phyloP scores from a whole-genome alignment of 306 rosid species.

The Dicorynia guianensis region DNA sequence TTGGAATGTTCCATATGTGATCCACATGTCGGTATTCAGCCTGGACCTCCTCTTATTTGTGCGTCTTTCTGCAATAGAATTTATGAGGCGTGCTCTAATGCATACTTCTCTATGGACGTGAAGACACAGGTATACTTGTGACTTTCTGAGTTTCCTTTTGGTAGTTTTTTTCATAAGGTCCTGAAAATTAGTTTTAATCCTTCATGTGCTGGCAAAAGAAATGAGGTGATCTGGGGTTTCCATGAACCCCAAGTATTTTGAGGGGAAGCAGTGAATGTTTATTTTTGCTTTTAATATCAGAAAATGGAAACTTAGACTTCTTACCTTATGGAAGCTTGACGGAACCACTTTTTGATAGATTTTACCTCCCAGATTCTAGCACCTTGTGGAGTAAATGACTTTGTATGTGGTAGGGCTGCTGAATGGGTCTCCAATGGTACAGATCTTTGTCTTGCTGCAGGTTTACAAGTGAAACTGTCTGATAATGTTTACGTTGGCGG shows the following conservation, averaged over 20 bases:
- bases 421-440: conserved; percentile 95
- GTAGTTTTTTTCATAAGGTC: conserved; percentile 1
- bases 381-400: conserved; percentile 97
- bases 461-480: conserved; percentile 65
- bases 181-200: conserved; percentile 11
- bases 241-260: conserved; percentile 5
- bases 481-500: conserved; percentile 43
- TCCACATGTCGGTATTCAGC: conserved; percentile 75
- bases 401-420: conserved; percentile 94
- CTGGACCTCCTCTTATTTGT: conserved; percentile 88
- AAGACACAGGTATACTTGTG: conserved; percentile 71
- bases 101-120: conserved; percentile 88
- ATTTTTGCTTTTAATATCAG: conserved; percentile 12
- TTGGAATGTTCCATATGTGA: conserved; percentile 93
- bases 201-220: conserved; percentile 8
- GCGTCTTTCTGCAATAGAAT: conserved; percentile 79
- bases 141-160: neutral
- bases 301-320: conserved; percentile 24
- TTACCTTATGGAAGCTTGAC: conserved; percentile 25
- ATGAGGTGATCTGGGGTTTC: conserved; percentile 10
- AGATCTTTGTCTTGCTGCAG: conserved; percentile 88
- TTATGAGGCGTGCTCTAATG: conserved; percentile 77
- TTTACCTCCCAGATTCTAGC: conserved; percentile 75
- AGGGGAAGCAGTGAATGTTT: conserved; percentile 1
- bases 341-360: conserved; percentile 37